Evolutionary conservation across 306 rosid genomes (phyloP).

Genomic region (Glycine soja): DNA sequence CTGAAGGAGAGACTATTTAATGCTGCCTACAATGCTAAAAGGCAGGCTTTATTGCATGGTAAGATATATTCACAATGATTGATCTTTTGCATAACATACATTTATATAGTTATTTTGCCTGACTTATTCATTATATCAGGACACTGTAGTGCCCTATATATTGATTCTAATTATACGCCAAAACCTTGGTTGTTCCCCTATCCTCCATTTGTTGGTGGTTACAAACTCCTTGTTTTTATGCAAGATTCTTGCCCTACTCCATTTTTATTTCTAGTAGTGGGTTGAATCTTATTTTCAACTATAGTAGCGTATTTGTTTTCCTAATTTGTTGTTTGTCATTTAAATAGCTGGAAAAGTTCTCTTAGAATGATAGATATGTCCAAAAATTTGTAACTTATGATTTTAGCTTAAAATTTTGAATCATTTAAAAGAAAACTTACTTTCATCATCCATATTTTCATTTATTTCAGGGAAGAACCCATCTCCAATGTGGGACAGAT

Average conservation of each 20-base stretch:
- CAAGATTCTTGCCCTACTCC: neutral
- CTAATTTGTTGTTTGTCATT: slow-evolving; percentile 16
- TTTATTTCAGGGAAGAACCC: slow-evolving; percentile 78
- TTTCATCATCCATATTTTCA: neutral
- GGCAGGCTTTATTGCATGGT: slow-evolving; percentile 87
- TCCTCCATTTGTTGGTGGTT: neutral
- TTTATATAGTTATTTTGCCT: slow-evolving; percentile 7
- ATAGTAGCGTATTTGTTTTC: slow-evolving; percentile 7
- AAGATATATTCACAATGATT: slow-evolving; percentile 36
- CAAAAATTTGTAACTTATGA: too few relatives aligned
- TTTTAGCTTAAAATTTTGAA: too few relatives aligned
- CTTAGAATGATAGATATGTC: too few relatives aligned
- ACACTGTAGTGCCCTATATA: slow-evolving; percentile 20
- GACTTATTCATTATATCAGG: slow-evolving; percentile 23
- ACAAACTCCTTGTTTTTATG: slow-evolving; percentile 14
- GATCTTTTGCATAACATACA: slow-evolving; percentile 20
- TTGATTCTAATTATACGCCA: slow-evolving; percentile 34
- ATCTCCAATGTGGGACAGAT: slow-evolving; percentile 94
- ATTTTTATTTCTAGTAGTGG: neutral
- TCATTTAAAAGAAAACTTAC: too few relatives aligned
- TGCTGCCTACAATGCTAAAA: slow-evolving; percentile 94
- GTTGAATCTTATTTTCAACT: slow-evolving; percentile 7
- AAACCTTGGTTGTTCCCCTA: slow-evolving; percentile 19
- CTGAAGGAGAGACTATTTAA: slow-evolving; percentile 88
- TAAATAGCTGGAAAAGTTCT: neutral